A percentile compares a stretch with the other conserved stretches of the same genome.
Conservation (phyloP, 371 early-diverging fungal species). For the Rhizopus microsporus region DNA sequence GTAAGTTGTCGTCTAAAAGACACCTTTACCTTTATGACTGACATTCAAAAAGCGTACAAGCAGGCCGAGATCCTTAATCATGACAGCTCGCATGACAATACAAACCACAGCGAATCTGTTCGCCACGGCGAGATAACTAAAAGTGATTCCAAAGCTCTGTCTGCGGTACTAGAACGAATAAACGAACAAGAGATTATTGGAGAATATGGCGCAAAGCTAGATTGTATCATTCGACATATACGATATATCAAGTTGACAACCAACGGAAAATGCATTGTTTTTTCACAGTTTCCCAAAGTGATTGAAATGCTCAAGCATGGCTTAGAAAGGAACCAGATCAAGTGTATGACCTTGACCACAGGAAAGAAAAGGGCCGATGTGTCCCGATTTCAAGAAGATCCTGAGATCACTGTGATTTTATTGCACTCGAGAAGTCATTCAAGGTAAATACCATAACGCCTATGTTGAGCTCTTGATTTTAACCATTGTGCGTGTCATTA, state of each 20-base stretch:
- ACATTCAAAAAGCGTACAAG: slow-evolving; percentile 7
- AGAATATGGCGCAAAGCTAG: slow-evolving; percentile 56
- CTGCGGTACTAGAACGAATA: slow-evolving; percentile 10
- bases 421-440: slow-evolving; percentile 58
- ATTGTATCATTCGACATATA: slow-evolving; percentile 65
- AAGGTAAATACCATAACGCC: slow-evolving; percentile 29
- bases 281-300: slow-evolving; percentile 71
- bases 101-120: background rate
- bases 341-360: slow-evolving; percentile 34
- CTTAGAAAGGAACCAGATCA: slow-evolving; percentile 50
- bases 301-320: slow-evolving; percentile 56
- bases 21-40: background rate
- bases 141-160: background rate
- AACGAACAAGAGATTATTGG: slow-evolving; percentile 11
- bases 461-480: background rate
- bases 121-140: background rate
- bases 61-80: slow-evolving; percentile 7
- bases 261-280: slow-evolving; percentile 61
- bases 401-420: slow-evolving; percentile 47
- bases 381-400: slow-evolving; percentile 40
- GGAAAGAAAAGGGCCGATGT: slow-evolving; percentile 22
- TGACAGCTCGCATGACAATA: background rate
- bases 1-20: slow-evolving; percentile 10
- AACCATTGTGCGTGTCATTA: background rate
- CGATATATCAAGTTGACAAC: slow-evolving; percentile 43